These are phyloP conservation scores for Fusarium lyarnte DNA, from an alignment of 2,329 filamentous ascomycete genomes.

Conservation along the genomic window DNA sequence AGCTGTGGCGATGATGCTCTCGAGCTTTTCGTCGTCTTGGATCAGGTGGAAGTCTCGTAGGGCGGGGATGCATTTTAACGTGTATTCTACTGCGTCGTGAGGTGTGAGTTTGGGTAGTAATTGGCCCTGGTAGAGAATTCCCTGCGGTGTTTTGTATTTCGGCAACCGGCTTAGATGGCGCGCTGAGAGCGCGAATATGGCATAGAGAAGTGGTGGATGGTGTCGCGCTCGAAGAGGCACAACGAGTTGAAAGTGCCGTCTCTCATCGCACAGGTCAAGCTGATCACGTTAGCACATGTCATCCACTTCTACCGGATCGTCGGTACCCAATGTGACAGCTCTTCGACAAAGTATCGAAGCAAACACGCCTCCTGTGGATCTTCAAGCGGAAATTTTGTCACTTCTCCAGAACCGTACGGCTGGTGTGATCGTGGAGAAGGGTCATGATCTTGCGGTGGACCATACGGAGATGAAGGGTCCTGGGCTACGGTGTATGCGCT, in stretches of 20 bases:
- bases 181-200: slow-evolving; percentile 53
- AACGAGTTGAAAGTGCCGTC: slow-evolving; percentile 52
- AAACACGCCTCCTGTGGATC: slow-evolving; percentile 52
- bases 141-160: slow-evolving; percentile 49
- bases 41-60: slow-evolving; percentile 50
- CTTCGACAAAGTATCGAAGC: slow-evolving; percentile 52
- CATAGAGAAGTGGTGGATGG: slow-evolving; percentile 52
- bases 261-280: slow-evolving; percentile 54
- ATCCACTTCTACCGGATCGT: rapidly evolving
- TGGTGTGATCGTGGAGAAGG: slow-evolving; percentile 22
- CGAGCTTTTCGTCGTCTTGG: slow-evolving; percentile 51
- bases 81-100: slow-evolving; percentile 54
- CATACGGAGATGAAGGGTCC: slow-evolving; percentile 26
- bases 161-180: slow-evolving; percentile 52
- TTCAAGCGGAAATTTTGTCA: slow-evolving; percentile 43
- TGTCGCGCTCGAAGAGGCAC: slow-evolving; percentile 49
- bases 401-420: slow-evolving; percentile 7
- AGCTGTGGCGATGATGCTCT: slow-evolving; percentile 53
- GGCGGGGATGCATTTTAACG: slow-evolving; percentile 52
- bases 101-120: slow-evolving; percentile 48
- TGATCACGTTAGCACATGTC: slow-evolving; percentile 28
- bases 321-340: slow-evolving; percentile 52
- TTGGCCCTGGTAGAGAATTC: slow-evolving; percentile 52
- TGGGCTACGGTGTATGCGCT: slow-evolving; percentile 12
- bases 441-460: background rate